Percentiles rank a stretch among this genome's conserved stretches.
Conservation (phyloP, 1,139 yeast genomes). For the Kodamaea derodonti region DNA sequence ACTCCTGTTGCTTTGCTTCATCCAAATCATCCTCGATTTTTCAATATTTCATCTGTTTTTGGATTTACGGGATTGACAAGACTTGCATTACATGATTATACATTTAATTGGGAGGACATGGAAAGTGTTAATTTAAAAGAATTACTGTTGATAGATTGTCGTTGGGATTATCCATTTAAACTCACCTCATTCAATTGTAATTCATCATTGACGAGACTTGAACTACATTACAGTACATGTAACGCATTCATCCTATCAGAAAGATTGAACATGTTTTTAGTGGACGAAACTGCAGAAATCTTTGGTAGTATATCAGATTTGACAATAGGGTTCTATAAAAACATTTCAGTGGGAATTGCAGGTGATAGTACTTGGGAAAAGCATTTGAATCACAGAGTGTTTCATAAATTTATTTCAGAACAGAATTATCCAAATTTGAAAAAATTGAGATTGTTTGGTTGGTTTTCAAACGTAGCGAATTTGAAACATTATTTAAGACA, state of each 20-base stretch:
- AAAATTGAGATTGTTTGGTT: slow-evolving; percentile 21
- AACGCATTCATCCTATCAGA: slow-evolving; percentile 37
- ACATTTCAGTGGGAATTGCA: slow-evolving; percentile 2
- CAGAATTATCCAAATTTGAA: slow-evolving; percentile 19
- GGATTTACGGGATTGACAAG: slow-evolving; percentile 19
- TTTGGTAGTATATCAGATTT: slow-evolving; percentile 21
- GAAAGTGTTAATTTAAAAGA: slow-evolving; percentile 7
- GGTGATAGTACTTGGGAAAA: slow-evolving; percentile 7
- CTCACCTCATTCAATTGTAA: slow-evolving; percentile 29
- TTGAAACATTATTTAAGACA: slow-evolving; percentile 4
- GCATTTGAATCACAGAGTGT: slow-evolving; percentile 9
- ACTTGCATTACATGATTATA: slow-evolving; percentile 27
- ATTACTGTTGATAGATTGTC: slow-evolving; percentile 30
- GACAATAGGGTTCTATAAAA: slow-evolving; percentile 13
- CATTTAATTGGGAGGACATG: slow-evolving; percentile 29
- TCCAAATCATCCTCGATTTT: slow-evolving; percentile 20
- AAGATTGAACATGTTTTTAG: slow-evolving; percentile 30
- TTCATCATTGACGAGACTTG: slow-evolving; percentile 19
- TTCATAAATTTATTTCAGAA: slow-evolving; percentile 14
- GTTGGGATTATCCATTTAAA: slow-evolving; percentile 45
- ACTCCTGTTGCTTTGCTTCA: slow-evolving; percentile 7
- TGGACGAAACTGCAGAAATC: slow-evolving; percentile 16
- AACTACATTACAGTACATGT: slow-evolving; percentile 24
- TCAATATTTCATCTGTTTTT: slow-evolving; percentile 30
- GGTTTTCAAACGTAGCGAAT: slow-evolving; percentile 15